Conservation (phyloP, 139 green algal genomes). For the Eudorina sp. region DNA sequence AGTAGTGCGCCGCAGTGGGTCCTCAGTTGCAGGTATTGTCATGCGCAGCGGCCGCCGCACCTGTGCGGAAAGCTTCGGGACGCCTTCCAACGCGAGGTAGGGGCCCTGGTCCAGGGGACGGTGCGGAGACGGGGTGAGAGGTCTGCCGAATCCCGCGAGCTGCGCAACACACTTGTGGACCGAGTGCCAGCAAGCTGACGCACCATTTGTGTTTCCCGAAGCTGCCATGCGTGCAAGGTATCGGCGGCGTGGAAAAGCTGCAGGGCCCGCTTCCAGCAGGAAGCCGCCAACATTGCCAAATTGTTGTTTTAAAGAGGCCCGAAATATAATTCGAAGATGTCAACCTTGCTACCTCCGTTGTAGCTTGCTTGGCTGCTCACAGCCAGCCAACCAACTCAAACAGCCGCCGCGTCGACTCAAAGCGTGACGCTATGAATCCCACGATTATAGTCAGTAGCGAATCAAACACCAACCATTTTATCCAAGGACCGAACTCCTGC, state of each 20-base stretch:
- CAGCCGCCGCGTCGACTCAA: constrained; percentile 18
- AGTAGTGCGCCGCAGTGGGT: no score
- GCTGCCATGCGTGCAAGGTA: not conserved
- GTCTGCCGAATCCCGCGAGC: no score
- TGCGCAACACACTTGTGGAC: no score
- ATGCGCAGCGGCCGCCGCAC: no score
- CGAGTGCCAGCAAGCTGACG: no score
- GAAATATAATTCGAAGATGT: no score
- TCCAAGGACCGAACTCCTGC: constrained; percentile 45
- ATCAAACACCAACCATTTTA: constrained; percentile 44
- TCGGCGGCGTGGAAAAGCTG: not conserved
- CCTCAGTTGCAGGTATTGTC: no score
- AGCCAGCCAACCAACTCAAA: constrained; percentile 46
- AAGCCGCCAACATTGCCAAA: not conserved
- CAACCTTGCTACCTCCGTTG: no score
- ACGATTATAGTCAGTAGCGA: constrained; percentile 22
- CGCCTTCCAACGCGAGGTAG: constrained; percentile 26
- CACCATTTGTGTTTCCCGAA: constrained; percentile 28
- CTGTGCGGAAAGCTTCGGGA: not conserved
- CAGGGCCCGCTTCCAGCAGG: not conserved
- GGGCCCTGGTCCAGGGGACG: constrained; percentile 1
- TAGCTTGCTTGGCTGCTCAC: no score
- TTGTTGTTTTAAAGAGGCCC: no score
- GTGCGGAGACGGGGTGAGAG: no score
- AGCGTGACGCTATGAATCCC: constrained; percentile 20